Evolutionary conservation across 352 stramenopile genomes (phyloP).

Genomic region (Pythium chondricola): DNA sequence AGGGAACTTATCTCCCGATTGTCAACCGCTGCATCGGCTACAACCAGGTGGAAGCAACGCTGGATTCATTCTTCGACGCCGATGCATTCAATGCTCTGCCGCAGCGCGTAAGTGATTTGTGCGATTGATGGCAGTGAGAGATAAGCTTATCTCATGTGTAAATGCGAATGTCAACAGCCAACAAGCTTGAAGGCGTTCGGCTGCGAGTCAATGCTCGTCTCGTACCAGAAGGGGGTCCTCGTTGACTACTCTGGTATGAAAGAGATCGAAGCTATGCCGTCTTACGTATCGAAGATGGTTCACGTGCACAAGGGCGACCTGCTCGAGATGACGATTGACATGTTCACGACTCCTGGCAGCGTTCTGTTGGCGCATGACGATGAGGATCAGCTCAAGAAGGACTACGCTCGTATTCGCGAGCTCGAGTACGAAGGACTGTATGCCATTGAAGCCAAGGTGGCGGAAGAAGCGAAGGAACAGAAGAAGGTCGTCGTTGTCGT

Average conservation of each 20-base stretch:
- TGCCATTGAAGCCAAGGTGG: slow-evolving; percentile 17
- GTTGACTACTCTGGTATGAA: slow-evolving; percentile 76
- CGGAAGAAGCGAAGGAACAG: slow-evolving; percentile 3
- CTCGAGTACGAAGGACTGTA: slow-evolving; percentile 74
- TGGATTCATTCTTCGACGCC: slow-evolving; percentile 82
- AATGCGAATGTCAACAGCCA: slow-evolving; percentile 25
- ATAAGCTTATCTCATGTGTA: background rate
- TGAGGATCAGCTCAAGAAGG: slow-evolving; percentile 57
- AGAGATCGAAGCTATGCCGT: slow-evolving; percentile 82
- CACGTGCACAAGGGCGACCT: slow-evolving; percentile 59
- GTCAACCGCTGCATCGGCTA: slow-evolving; percentile 87
- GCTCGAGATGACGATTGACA: slow-evolving; percentile 79
- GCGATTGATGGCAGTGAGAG: background rate
- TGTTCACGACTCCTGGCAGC: slow-evolving; percentile 86
- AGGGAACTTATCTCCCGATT: slow-evolving; percentile 90
- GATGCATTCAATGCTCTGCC: slow-evolving; percentile 52
- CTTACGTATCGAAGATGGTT: slow-evolving; percentile 77
- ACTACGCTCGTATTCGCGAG: slow-evolving; percentile 84
- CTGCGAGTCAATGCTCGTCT: slow-evolving; percentile 90
- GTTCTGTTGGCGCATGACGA: slow-evolving; percentile 81
- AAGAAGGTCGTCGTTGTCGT: slow-evolving; percentile 90
- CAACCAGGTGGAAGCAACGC: slow-evolving; percentile 89
- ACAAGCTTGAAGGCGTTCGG: slow-evolving; percentile 70
- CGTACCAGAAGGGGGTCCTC: slow-evolving; percentile 81
- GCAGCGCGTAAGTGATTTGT: slow-evolving; percentile 15